Evolutionary conservation across 805 yeast genomes (phyloP).

Genomic region (Candida coquimbonensis): DNA sequence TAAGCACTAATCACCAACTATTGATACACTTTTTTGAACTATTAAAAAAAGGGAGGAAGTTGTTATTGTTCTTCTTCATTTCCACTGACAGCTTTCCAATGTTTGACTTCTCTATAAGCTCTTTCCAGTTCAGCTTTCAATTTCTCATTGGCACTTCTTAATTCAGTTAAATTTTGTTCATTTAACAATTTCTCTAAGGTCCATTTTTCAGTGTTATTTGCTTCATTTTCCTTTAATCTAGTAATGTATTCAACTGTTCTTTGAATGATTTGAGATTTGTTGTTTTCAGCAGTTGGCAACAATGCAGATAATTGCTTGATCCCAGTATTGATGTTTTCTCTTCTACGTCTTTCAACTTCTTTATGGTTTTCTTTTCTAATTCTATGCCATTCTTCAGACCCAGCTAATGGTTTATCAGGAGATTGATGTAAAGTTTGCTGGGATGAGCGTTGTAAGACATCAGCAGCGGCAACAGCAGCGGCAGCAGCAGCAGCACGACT

Average conservation of each 20-base stretch:
- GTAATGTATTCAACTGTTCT: constrained; percentile 88
- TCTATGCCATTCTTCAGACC: constrained; percentile 79
- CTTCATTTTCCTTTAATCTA: constrained; percentile 84
- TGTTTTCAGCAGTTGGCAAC: constrained; percentile 77
- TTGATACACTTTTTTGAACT: neutral
- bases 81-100: constrained; percentile 48
- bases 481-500: constrained; percentile 12
- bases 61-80: neutral
- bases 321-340: constrained; percentile 85
- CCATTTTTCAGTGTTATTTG: constrained; percentile 87
- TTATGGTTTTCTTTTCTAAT: constrained; percentile 87
- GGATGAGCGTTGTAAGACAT: constrained; percentile 5
- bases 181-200: constrained; percentile 87
- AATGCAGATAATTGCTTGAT: constrained; percentile 71
- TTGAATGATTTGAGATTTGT: constrained; percentile 83
- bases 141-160: constrained; percentile 79
- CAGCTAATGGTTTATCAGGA: constrained; percentile 50
- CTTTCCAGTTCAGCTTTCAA: constrained; percentile 82
- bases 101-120: constrained; percentile 88
- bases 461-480: constrained; percentile 1
- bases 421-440: constrained; percentile 15
- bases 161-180: constrained; percentile 85
- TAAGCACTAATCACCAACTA: too few relatives aligned
- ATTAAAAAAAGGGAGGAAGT: neutral
- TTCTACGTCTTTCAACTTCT: constrained; percentile 89